Conservation (phyloP, 257 asterid genomes). For the Schizonepeta tenuifolia region DNA sequence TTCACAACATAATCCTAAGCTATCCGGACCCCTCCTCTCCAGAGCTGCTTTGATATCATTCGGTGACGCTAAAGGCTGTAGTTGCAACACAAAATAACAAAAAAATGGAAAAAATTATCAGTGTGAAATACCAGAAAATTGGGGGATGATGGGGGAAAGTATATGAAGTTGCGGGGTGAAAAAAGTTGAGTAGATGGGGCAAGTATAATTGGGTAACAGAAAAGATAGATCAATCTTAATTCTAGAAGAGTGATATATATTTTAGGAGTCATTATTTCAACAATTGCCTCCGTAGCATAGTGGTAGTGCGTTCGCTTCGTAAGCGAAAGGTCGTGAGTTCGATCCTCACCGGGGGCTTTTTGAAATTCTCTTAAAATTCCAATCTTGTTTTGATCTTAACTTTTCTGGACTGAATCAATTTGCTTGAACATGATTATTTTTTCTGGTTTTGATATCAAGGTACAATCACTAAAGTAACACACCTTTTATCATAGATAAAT, state of each 20-base stretch:
- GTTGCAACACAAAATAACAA: constrained; percentile 19
- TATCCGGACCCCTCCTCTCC: constrained; percentile 90
- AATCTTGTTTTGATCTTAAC: no score
- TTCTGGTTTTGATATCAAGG: no score
- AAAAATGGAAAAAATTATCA: neutral
- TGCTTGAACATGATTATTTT: no score
- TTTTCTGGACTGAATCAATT: no score
- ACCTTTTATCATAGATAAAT: no score
- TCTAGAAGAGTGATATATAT: no score
- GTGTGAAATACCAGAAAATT: neutral
- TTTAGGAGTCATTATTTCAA: no score
- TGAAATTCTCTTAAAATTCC: no score
- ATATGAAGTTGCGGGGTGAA: constrained; percentile 39
- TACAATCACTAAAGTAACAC: no score
- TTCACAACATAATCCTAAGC: constrained; percentile 52
- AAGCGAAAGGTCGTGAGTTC: constrained; percentile 99
- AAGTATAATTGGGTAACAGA: constrained; percentile 42
- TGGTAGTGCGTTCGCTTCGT: constrained; percentile 99
- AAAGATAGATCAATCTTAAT: constrained; percentile 54
- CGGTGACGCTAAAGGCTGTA: constrained; percentile 49
- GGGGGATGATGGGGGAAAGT: neutral
- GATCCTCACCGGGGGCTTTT: constrained; percentile 96
- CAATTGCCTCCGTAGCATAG: constrained; percentile 83
- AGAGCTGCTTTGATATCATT: constrained; percentile 65
- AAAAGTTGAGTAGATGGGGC: constrained; percentile 47